Evolutionary conservation across 2,329 filamentous ascomycete genomes (phyloP), one percentile per base, ranked within the genome.

Genomic region (Didymella sp.): DNA sequence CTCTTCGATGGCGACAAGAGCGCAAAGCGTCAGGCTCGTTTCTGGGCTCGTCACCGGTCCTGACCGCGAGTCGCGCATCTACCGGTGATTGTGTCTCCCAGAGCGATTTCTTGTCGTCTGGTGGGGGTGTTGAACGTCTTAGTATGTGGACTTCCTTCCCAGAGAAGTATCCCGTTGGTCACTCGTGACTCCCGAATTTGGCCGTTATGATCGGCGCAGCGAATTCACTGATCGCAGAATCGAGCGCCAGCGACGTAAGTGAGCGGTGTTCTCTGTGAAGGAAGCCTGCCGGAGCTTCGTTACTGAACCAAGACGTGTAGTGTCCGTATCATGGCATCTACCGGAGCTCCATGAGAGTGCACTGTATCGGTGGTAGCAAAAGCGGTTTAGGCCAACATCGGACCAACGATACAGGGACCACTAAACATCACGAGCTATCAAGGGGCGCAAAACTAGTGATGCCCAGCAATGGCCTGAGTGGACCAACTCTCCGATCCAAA

Each of bases 1-100:
- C 56, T 59, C 52, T 60, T 62, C 51, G 51, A 43, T 55, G 52
- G 47, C 50, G 58, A 68, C 62, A 67, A 66, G 63, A 63, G 58
- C 42, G 44, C 52, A 43, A 56, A 57, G 50, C 57, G 49, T 58
- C 56, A 51, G 40, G 21, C 55, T 44, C 19, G 41, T 55, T 45
- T 51, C 51, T 55, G 53, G 49, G 55, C 51, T 48, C 38, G 56
- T 60, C 62, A 62, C 44, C 55, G 41, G 59, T 51, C 43, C 44
- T 53, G 30, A 33, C 30, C 56, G 31, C 50, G 54, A 65, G 51
- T 58, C 54, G 49, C 51, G 51, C 46, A 59, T 51, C 25, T 55
- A 48, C 46, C 54, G 54, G 51, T 53, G 50, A 56, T 24, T 13
- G 31, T 44, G 38, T 55, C 31, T 37, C 31, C 40, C 46, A 43